phyloP scores from a whole-genome alignment of 352 stramenopile genomes.

The Pythium folliculosum region DNA sequence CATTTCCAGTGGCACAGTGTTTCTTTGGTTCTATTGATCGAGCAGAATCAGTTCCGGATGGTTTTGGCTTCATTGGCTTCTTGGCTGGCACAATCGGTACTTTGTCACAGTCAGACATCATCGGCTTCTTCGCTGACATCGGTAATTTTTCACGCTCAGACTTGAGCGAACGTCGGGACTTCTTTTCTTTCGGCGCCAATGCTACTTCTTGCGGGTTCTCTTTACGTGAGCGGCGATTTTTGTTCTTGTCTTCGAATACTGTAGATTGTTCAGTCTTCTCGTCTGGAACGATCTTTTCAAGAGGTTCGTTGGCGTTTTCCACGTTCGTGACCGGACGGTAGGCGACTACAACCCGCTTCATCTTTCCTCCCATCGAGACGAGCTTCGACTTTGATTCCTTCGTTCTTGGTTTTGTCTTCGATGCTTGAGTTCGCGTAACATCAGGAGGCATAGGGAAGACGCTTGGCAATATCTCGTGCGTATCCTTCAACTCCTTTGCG shows the following conservation, averaged over 20 bases:
- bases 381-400: conserved; percentile 8
- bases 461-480: neutral
- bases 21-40: neutral
- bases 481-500: too few relatives aligned
- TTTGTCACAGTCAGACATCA: neutral
- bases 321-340: conserved; percentile 19
- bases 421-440: neutral
- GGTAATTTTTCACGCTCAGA: too few relatives aligned
- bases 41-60: neutral
- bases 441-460: neutral
- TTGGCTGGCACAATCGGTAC: too few relatives aligned
- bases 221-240: neutral
- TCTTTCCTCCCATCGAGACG: conserved; percentile 14
- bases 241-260: neutral
- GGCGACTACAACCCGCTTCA: conserved; percentile 19
- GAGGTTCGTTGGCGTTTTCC: neutral
- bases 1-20: too few relatives aligned
- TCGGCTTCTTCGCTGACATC: neutral
- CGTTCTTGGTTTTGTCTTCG: neutral
- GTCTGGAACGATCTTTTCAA: neutral
- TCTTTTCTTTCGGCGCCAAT: neutral
- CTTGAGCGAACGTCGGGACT: neutral
- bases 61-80: conserved; percentile 2
- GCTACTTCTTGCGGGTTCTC: neutral
- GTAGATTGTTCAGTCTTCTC: neutral